Conservation (phyloP, 2,329 filamentous ascomycete genomes). For the Sclerotinia sclerotiorum region DNA sequence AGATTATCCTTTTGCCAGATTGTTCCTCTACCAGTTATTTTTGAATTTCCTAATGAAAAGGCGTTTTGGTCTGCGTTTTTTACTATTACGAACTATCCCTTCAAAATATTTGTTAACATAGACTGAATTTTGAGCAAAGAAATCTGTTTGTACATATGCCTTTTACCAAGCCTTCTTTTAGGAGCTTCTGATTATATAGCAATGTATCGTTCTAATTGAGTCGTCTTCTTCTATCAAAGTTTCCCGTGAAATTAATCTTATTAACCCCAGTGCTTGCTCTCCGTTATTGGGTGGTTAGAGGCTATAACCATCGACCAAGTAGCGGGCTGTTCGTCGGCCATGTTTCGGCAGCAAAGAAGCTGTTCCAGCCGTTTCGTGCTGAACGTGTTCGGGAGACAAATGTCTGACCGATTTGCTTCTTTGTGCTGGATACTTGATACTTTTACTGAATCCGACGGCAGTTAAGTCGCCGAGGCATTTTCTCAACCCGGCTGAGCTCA, state of each 20-base stretch:
- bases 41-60: background rate
- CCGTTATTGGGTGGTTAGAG: background rate
- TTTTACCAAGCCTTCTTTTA: background rate
- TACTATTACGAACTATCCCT: background rate
- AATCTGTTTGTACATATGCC: background rate
- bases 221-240: background rate
- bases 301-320: background rate
- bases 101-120: background rate
- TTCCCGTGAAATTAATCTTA: background rate
- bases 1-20: background rate
- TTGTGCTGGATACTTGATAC: background rate
- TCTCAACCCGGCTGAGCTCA: background rate
- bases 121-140: background rate
- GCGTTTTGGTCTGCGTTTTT: background rate
- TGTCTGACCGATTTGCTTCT: background rate
- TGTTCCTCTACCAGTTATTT: background rate
- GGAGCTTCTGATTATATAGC: slow-evolving; percentile 3
- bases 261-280: background rate
- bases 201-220: background rate
- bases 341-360: background rate
- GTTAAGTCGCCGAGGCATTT: background rate
- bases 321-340: background rate
- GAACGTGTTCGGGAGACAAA: background rate
- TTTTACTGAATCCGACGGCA: background rate
- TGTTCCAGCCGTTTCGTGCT: background rate